Evolutionary conservation across 2,329 filamentous ascomycete genomes (phyloP).

Genomic region (Aspergillus arachidicola): DNA sequence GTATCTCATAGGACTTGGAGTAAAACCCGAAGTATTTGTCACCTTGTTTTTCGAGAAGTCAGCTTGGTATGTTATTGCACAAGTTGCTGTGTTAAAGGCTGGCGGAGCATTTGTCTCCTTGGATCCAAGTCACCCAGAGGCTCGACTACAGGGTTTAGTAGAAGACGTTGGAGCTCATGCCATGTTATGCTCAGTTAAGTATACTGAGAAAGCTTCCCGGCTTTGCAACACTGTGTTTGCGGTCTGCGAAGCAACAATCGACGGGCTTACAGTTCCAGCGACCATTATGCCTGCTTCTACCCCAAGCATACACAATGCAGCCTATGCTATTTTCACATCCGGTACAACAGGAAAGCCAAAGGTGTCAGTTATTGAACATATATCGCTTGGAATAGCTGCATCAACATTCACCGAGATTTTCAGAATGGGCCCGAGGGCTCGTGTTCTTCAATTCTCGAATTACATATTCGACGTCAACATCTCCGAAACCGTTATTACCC

Average conservation of each 20-base stretch:
- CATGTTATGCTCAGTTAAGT: conserved; percentile 36
- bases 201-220: conserved; percentile 32
- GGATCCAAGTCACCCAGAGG: conserved; percentile 44
- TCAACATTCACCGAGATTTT: conserved; percentile 55
- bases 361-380: conserved; percentile 65
- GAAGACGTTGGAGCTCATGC: conserved; percentile 37
- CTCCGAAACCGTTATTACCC: conserved; percentile 57
- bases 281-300: conserved; percentile 16
- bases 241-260: conserved; percentile 31
- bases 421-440: conserved; percentile 53
- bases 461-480: conserved; percentile 60
- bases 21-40: conserved; percentile 43
- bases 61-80: conserved; percentile 45
- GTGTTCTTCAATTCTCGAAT: conserved; percentile 62
- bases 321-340: conserved; percentile 65
- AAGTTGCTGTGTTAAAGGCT: conserved; percentile 45
- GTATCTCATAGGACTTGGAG: conserved; percentile 39
- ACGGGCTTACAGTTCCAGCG: conserved; percentile 27
- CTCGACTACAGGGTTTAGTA: conserved; percentile 38
- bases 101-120: conserved; percentile 47
- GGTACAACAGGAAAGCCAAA: conserved; percentile 61
- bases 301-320: conserved; percentile 37
- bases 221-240: conserved; percentile 31
- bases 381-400: conserved; percentile 58
- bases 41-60: conserved; percentile 49